Evolutionary conservation across 164 flowering plant genomes (phyloP).

Genomic region (Umbilicus rupestris): DNA sequence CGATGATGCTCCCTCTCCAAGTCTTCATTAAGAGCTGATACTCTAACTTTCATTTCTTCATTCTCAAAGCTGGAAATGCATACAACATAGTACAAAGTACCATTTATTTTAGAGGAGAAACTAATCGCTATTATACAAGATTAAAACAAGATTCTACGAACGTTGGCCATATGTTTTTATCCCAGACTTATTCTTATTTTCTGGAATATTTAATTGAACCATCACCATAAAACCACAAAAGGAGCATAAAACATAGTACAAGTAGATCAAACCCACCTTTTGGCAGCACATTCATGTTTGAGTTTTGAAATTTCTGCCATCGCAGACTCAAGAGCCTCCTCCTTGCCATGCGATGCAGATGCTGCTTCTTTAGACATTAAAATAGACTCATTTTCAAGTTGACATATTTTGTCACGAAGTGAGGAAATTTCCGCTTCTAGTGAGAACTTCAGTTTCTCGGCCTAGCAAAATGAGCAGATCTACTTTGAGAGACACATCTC

Average conservation of each 20-base stretch:
- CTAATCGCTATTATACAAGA: not conserved
- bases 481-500: not conserved
- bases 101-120: not conserved
- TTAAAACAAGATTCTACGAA: not conserved
- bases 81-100: slow-evolving; percentile 10
- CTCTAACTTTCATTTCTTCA: slow-evolving; percentile 42
- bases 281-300: slow-evolving; percentile 44
- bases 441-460: slow-evolving; percentile 51
- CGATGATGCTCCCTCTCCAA: slow-evolving; percentile 64
- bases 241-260: not conserved
- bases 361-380: slow-evolving; percentile 48
- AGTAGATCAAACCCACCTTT: slow-evolving; percentile 33
- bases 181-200: too few species aligned
- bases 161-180: too few species aligned
- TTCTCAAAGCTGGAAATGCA: slow-evolving; percentile 42
- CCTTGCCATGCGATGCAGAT: slow-evolving; percentile 46
- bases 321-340: slow-evolving; percentile 58
- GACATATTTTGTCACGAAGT: slow-evolving; percentile 41
- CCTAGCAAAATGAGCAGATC: slow-evolving; percentile 22
- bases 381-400: slow-evolving; percentile 48
- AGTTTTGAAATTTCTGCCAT: slow-evolving; percentile 39
- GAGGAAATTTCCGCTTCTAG: slow-evolving; percentile 60
- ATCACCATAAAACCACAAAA: not conserved
- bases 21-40: slow-evolving; percentile 57
- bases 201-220: not conserved